Evolutionary conservation across 2,329 filamentous ascomycete species (phyloP).

Genomic region (Pestalotiopsis sp.): DNA sequence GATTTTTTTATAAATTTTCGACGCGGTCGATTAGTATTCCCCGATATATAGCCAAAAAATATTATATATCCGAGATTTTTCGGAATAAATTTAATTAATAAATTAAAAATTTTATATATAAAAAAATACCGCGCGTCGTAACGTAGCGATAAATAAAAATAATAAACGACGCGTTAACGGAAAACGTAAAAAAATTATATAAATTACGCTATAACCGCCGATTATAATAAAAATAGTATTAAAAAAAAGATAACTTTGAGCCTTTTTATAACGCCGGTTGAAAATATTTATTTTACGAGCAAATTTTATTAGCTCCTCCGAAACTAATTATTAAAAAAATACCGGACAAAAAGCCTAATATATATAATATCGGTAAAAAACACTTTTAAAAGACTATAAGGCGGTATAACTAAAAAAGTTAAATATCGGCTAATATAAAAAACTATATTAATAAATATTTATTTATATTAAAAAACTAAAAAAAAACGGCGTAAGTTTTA

Average conservation of each 20-base stretch:
- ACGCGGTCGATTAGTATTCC: background rate
- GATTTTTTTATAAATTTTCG: background rate
- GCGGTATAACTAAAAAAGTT: no score
- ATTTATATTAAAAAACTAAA: no score
- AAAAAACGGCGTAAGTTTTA: no score
- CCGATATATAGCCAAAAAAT: background rate
- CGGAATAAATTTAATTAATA: background rate
- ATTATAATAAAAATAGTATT: no score
- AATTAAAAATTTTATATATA: background rate
- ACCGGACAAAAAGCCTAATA: background rate
- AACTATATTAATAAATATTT: no score
- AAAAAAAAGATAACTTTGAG: no score
- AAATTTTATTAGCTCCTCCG: no score
- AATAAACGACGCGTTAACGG: background rate
- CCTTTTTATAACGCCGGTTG: no score
- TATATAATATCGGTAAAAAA: background rate
- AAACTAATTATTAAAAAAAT: background rate
- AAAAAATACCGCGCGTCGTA: background rate
- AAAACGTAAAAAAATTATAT: no score
- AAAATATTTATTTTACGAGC: background rate
- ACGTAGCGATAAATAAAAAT: background rate
- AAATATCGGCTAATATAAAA: no score
- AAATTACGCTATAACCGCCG: no score
- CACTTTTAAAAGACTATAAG: background rate
- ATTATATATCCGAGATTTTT: background rate